These are phyloP conservation scores for Starmerella kuoi DNA, from an alignment of 805 yeast genomes.

Conservation along the genomic window DNA sequence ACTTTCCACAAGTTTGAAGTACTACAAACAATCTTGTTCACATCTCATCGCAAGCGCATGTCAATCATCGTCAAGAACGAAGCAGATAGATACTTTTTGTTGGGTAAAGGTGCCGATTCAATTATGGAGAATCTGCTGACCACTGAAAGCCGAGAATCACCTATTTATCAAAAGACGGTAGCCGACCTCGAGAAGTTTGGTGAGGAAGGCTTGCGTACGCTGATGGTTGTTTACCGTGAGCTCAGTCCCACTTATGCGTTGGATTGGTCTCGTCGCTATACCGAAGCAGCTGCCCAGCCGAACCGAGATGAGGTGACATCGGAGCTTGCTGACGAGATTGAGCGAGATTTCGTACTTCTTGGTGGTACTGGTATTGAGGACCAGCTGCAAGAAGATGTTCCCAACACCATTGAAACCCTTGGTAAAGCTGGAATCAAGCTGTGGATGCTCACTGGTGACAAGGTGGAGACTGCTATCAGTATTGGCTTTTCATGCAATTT, in stretches of 20 bases:
- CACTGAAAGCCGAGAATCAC: conserved; percentile 30
- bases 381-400: conserved; percentile 65
- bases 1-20: conserved; percentile 36
- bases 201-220: conserved; percentile 64
- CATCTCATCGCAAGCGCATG: conserved; percentile 69
- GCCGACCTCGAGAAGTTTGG: conserved; percentile 57
- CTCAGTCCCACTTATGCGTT: conserved; percentile 36
- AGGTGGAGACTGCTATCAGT: conserved; percentile 72
- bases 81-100: conserved; percentile 34
- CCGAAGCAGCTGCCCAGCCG: conserved; percentile 39
- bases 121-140: conserved; percentile 43
- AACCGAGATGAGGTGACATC: conserved; percentile 50
- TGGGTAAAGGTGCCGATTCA: conserved; percentile 67
- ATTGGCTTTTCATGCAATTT: conserved; percentile 71
- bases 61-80: conserved; percentile 49
- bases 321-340: conserved; percentile 45
- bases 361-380: conserved; percentile 83
- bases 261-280: conserved; percentile 45
- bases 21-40: conserved; percentile 48
- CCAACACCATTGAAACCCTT: conserved; percentile 54
- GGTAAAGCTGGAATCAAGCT: conserved; percentile 64
- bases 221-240: conserved; percentile 54
- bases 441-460: conserved; percentile 78
- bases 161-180: conserved; percentile 39
- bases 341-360: conserved; percentile 41